Percentiles rank a stretch among this genome's conserved stretches.
Evolutionary conservation across 139 green algal genomes (phyloP).

Genomic region (Deuterostichococcus epilithicus): DNA sequence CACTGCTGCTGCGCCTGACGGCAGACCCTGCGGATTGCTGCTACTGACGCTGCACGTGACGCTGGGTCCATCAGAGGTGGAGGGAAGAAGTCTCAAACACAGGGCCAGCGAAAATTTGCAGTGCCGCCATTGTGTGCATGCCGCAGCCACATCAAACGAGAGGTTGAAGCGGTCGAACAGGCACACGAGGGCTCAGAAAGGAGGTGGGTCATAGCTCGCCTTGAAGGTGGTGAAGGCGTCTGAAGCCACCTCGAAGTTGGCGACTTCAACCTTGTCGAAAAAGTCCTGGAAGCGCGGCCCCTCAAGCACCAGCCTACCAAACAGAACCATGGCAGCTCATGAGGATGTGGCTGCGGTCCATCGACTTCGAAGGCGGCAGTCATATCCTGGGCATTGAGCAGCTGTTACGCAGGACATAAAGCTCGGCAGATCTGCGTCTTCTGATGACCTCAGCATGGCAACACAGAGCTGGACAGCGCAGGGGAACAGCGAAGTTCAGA

Average conservation of each 20-base stretch:
- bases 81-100: too few species aligned
- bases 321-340: not conserved
- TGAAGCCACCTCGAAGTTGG: slow-evolving; percentile 89
- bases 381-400: slow-evolving; percentile 6
- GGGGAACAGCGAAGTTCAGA: too few species aligned
- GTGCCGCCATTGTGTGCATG: too few species aligned
- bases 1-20: too few species aligned
- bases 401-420: too few species aligned
- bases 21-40: too few species aligned
- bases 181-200: not conserved
- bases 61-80: too few species aligned
- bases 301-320: slow-evolving; percentile 51
- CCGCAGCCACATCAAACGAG: too few species aligned
- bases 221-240: slow-evolving; percentile 92
- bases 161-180: too few species aligned
- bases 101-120: too few species aligned
- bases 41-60: too few species aligned
- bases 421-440: slow-evolving; percentile 34
- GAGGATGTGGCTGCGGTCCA: slow-evolving; percentile 15
- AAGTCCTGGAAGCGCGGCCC: slow-evolving; percentile 52
- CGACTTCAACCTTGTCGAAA: slow-evolving; percentile 79
- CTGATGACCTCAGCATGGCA: slow-evolving; percentile 17
- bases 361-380: not conserved
- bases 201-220: slow-evolving; percentile 28
- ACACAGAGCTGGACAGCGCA: too few species aligned